phyloP scores from a whole-genome alignment of 2,329 filamentous ascomycete species.

The Pochonia chlamydosporia region DNA sequence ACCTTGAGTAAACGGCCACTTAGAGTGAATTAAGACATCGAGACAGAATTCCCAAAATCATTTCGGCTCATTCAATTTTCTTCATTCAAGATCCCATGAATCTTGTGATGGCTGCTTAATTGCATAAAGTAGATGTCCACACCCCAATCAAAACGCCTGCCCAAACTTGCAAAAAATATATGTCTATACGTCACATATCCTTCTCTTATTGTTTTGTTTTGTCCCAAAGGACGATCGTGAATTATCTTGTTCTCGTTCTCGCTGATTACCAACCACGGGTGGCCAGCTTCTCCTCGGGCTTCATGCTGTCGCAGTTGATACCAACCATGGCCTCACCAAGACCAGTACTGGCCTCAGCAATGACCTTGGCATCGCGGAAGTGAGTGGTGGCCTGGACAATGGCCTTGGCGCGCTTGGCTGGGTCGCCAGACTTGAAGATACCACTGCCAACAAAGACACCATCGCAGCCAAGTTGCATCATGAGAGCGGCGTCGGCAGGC shows the following conservation, averaged over 20 bases:
- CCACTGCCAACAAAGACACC: conserved; percentile 95
- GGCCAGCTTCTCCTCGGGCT: conserved; percentile 74
- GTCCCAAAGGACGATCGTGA: not conserved
- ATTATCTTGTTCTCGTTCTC: conserved; percentile 1
- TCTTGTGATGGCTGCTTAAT: not conserved
- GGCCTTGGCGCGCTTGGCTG: conserved; percentile 82
- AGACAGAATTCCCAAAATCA: too few relatives aligned
- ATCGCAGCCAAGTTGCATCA: conserved; percentile 99
- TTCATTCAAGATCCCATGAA: not conserved
- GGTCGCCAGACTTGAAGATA: conserved; percentile 95
- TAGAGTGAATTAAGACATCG: too few relatives aligned
- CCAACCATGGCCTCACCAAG: conserved; percentile 98
- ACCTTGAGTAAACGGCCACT: too few relatives aligned
- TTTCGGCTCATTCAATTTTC: not conserved
- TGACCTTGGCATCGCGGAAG: conserved; percentile 75
- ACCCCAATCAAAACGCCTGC: conserved; percentile 4
- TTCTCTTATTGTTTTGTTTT: not conserved
- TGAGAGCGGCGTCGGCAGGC: conserved; percentile 85
- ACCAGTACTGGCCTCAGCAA: conserved; percentile 82
- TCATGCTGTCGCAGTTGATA: conserved; percentile 78
- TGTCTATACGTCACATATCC: not conserved
- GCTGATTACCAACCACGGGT: conserved; percentile 70
- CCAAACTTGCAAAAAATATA: conserved; percentile 4
- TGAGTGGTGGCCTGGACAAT: conserved; percentile 94
- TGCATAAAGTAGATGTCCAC: not conserved